Base-by-base conservation (phyloP, 345 rosid species). In the Populus tremula region DNA sequence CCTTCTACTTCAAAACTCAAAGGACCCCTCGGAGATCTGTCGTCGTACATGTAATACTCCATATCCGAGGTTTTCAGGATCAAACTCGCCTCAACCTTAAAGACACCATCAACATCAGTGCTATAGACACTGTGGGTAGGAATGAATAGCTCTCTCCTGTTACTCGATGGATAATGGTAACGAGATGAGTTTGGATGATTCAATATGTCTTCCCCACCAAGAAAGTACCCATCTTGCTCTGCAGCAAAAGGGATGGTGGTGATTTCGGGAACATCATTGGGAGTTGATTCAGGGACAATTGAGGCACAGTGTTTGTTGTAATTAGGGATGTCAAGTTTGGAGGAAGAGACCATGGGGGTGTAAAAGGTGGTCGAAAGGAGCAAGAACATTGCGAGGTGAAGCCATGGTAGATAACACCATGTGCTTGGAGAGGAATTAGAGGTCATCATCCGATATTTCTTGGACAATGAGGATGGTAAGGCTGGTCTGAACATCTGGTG, bases 251-350 rank as follows among this genome's bases (percentile, higher is more conserved):
- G 88, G 67, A 78, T 54, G 59, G 50, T 69, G 49, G 72, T 29
- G 36, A 49, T 13, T 75, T 82, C 78, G 25, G 81, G 77, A 47
- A 12, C 36, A 50, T n/a, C 71, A 29, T 35, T 29, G n/a, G 73
- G 50, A 16, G 25, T 5, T 18, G 83, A 76, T 70, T 70, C 86
- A 9, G 82, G 83, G 67, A 89, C 72, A 6, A 77, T 0, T 1
- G 70, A 75, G 73, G 66, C 73, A 56, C 90, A 89, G 69, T 82
- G 71, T 20, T 83, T 77, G 47, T 75, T 36, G 70, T 84, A 85
- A 39, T 43, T 43, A 43, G 73, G 69, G 33, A 50, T 13, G 56
- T 73, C 41, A 39, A 65, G 36, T 21, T 78, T 39, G 61, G 71
- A 69, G 53, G 69, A 75, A n/a, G 64, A 68, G 6, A 75, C 71